These are phyloP conservation scores for Cucumis hystrix DNA, from an alignment of 306 rosid species.

Conservation along the genomic window DNA sequence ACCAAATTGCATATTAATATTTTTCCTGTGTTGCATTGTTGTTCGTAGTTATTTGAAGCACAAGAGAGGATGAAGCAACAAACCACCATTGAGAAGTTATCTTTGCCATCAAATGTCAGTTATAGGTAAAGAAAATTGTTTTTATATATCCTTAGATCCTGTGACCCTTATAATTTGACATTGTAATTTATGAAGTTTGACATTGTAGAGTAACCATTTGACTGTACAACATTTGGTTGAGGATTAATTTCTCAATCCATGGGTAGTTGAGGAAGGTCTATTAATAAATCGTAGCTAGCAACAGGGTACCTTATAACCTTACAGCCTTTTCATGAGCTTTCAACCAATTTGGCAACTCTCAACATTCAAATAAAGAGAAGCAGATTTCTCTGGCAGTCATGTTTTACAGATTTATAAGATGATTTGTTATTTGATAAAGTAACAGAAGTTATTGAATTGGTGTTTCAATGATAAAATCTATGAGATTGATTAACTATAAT, in stretches of 20 bases:
- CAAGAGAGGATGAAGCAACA: conserved; percentile 93
- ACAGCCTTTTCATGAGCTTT: background rate
- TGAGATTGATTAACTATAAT: background rate
- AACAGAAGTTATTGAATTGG: background rate
- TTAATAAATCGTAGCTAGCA: background rate
- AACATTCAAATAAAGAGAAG: background rate
- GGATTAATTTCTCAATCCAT: background rate
- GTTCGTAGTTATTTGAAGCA: conserved; percentile 66
- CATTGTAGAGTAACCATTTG: background rate
- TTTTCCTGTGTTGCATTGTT: background rate
- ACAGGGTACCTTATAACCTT: background rate
- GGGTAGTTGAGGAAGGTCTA: background rate
- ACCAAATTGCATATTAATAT: background rate
- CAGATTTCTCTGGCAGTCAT: background rate
- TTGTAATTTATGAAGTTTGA: background rate
- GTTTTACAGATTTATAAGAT: background rate
- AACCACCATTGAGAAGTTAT: conserved; percentile 50
- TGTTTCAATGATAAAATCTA: background rate
- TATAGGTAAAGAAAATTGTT: conserved; percentile 51
- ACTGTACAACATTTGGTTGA: background rate
- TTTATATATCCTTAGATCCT: background rate
- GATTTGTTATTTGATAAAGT: background rate
- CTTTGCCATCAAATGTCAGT: conserved; percentile 57
- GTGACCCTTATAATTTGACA: background rate
- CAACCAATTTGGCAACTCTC: background rate